phyloP scores from a whole-genome alignment of 139 green algal species.

The Coelastrella sp. region DNA sequence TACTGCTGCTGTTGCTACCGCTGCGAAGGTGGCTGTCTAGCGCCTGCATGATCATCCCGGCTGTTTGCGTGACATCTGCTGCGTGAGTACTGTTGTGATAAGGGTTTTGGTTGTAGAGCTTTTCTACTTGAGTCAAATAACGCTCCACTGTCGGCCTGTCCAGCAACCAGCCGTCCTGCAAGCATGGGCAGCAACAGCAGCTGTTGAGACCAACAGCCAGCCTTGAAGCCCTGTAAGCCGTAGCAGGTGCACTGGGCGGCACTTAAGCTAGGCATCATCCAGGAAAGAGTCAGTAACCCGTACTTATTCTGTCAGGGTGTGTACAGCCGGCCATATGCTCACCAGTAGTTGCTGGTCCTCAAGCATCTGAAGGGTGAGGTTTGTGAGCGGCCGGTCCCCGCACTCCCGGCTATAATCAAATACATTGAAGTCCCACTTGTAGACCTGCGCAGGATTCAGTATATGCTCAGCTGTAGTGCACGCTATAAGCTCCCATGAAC shows the following conservation, averaged over 20 bases:
- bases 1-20: constrained; percentile 62
- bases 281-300: no score
- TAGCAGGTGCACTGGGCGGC: no score
- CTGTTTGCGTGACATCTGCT: constrained; percentile 76
- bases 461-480: no score
- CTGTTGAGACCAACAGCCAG: background rate
- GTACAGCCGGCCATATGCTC: background rate
- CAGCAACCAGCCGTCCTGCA: constrained; percentile 71
- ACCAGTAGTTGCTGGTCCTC: constrained; percentile 69
- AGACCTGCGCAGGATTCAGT: constrained; percentile 50
- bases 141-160: constrained; percentile 62
- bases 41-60: constrained; percentile 61
- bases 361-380: constrained; percentile 64
- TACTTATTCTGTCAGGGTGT: no score
- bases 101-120: constrained; percentile 64
- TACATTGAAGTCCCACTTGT: constrained; percentile 70
- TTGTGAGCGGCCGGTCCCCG: constrained; percentile 56
- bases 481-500: background rate
- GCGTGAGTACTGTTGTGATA: constrained; percentile 84
- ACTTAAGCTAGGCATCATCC: no score
- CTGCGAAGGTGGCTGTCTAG: constrained; percentile 4
- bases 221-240: no score
- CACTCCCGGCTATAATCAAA: constrained; percentile 58
- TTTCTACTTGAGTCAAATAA: constrained; percentile 63
- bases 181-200: background rate